Percentiles rank a stretch among this genome's conserved stretches.
Conservation (phyloP, 352 stramenopile species). For the Plasmopara halstedii region DNA sequence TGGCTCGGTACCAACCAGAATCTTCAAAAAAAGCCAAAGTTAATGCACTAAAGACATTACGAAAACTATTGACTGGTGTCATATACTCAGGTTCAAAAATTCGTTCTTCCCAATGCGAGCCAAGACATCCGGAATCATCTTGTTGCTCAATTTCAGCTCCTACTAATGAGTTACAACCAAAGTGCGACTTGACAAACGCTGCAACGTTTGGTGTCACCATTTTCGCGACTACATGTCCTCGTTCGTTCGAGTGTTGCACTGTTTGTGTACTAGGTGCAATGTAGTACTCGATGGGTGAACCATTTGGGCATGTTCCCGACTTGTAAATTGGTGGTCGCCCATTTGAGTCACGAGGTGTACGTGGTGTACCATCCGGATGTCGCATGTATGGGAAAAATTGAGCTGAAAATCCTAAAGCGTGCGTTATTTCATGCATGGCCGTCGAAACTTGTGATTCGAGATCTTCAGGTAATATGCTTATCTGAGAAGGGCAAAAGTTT, state of each 20-base stretch:
- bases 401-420: conserved; percentile 71
- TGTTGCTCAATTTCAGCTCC: conserved; percentile 78
- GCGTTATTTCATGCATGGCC: conserved; percentile 76
- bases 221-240: conserved; percentile 48
- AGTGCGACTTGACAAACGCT: conserved; percentile 54
- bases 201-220: conserved; percentile 61
- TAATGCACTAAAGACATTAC: conserved; percentile 59
- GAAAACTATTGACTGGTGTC: conserved; percentile 65
- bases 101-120: conserved; percentile 79
- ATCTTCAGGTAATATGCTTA: conserved; percentile 41
- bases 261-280: conserved; percentile 31
- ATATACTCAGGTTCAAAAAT: conserved; percentile 83
- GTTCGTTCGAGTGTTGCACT: conserved; percentile 45
- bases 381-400: conserved; percentile 76
- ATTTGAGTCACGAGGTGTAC: conserved; percentile 43
- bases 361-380: conserved; percentile 48
- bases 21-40: conserved; percentile 81
- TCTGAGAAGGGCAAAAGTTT: conserved; percentile 73
- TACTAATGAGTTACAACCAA: conserved; percentile 44
- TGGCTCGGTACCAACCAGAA: conserved; percentile 74
- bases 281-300: conserved; percentile 32
- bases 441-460: conserved; percentile 62
- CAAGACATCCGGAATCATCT: conserved; percentile 54
- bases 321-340: conserved; percentile 25
- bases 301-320: conserved; percentile 48